These are phyloP conservation scores for Akebia trifoliata DNA, from an alignment of 164 flowering plant genomes.

Conservation along the genomic window DNA sequence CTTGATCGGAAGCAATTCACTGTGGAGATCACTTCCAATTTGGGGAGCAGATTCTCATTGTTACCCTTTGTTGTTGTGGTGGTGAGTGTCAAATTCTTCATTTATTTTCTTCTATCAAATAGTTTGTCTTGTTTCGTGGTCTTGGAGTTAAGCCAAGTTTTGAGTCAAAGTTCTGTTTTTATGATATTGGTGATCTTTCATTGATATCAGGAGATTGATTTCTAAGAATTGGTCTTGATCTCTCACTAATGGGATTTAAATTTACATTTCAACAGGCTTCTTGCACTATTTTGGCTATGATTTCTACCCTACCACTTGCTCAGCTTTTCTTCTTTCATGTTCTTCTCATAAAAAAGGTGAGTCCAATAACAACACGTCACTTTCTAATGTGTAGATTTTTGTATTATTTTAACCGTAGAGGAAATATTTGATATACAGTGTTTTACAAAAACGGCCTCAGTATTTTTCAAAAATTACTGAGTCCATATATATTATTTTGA, in stretches of 20 bases:
- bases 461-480: no score
- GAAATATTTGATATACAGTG: no score
- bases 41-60: constrained; percentile 98
- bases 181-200: no score
- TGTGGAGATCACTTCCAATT: constrained; percentile 66
- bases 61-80: constrained; percentile 86
- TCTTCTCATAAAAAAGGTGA: constrained; percentile 91
- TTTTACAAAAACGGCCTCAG: no score
- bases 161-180: no score
- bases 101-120: neutral
- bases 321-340: constrained; percentile 99
- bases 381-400: no score
- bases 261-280: constrained; percentile 48
- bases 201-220: neutral
- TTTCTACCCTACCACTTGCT: constrained; percentile 87
- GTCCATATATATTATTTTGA: no score
- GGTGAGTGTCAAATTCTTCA: constrained; percentile 43
- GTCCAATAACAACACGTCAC: neutral
- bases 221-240: constrained; percentile 2
- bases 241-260: constrained; percentile 3
- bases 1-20: constrained; percentile 65
- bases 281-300: constrained; percentile 92
- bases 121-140: no score
- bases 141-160: no score
- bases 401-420: no score